Evolutionary conservation across 1,284 basidiomycete genomes (phyloP).

Genomic region (Mrakiaceae sp.): DNA sequence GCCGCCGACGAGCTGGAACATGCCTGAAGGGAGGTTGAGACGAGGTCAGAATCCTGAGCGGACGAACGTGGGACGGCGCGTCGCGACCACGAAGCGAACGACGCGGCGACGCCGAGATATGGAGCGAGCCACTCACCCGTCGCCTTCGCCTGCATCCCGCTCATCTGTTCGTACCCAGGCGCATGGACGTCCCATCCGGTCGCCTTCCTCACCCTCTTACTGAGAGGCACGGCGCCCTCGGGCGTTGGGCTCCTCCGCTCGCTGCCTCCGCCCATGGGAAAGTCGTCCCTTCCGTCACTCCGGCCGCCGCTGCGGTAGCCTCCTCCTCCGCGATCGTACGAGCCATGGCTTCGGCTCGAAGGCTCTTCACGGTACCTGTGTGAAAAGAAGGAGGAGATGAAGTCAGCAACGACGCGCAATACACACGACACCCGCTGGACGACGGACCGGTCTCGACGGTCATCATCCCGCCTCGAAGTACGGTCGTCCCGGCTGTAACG

Average conservation of each 20-base stretch:
- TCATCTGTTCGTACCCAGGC: conserved; percentile 87
- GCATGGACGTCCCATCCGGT: conserved; percentile 95
- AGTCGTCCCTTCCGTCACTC: conserved; percentile 31
- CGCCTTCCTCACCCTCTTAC: conserved; percentile 71
- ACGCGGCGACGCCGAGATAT: neutral
- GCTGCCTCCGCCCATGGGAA: conserved; percentile 51
- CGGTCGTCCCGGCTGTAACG: conserved; percentile 6
- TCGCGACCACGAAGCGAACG: neutral
- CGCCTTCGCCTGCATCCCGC: conserved; percentile 90
- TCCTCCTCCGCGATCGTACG: conserved; percentile 7
- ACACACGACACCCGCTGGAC: too few species aligned
- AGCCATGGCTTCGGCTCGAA: neutral
- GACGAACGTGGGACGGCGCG: neutral
- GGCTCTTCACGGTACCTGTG: conserved; percentile 2
- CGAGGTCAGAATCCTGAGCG: neutral
- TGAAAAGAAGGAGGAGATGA: neutral
- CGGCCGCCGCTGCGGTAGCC: conserved; percentile 3
- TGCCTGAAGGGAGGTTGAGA: conserved; percentile 41
- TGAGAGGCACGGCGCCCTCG: conserved; percentile 65
- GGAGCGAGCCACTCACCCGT: conserved; percentile 52
- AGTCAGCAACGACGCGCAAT: neutral
- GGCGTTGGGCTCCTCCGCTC: conserved; percentile 83
- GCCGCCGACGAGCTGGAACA: conserved; percentile 85
- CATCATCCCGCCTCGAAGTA: conserved; percentile 2
- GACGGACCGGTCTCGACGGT: conserved; percentile 7